phyloP scores from a whole-genome alignment of 192 early-diverging fungal genomes.

The Coemansia sp. region DNA sequence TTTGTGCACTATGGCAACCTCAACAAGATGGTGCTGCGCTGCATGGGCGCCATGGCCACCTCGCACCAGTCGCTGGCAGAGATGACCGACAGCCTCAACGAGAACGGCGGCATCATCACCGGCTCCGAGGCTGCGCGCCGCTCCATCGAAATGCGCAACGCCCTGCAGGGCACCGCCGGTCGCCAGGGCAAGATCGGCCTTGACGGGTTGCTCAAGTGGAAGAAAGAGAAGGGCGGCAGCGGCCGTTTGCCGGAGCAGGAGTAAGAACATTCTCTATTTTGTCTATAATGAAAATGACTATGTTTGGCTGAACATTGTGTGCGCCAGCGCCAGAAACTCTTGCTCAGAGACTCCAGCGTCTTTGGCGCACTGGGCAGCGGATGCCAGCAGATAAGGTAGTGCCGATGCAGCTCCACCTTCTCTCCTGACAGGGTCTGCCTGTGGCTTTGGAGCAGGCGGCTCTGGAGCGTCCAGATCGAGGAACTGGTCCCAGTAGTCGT shows the following conservation, averaged over 20 bases:
- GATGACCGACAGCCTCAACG: conserved; percentile 31
- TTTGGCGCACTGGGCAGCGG: conserved; percentile 23
- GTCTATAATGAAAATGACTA: neutral
- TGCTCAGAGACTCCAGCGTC: conserved; percentile 20
- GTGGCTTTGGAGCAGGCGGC: neutral
- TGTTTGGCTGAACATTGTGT: neutral
- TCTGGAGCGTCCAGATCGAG: conserved; percentile 7
- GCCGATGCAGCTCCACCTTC: neutral
- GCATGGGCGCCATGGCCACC: conserved; percentile 13
- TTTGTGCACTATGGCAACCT: conserved; percentile 47
- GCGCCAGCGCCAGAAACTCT: conserved; percentile 28
- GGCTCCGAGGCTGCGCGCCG: conserved; percentile 20
- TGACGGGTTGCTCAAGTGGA: conserved; percentile 64
- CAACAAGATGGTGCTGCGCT: conserved; percentile 23
- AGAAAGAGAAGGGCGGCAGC: conserved; percentile 15
- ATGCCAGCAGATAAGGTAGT: conserved; percentile 18
- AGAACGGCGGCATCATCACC: conserved; percentile 22
- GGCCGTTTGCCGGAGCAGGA: neutral
- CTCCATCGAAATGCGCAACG: conserved; percentile 35
- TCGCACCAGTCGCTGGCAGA: conserved; percentile 35
- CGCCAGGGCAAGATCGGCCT: conserved; percentile 58
- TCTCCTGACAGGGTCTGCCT: neutral
- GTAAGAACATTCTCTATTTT: neutral
- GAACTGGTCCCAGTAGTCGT: conserved; percentile 41
- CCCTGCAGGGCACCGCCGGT: conserved; percentile 42